Evolutionary conservation across 495 filamentous ascomycete genomes (phyloP).

Genomic region (Aspergillus ostianus): DNA sequence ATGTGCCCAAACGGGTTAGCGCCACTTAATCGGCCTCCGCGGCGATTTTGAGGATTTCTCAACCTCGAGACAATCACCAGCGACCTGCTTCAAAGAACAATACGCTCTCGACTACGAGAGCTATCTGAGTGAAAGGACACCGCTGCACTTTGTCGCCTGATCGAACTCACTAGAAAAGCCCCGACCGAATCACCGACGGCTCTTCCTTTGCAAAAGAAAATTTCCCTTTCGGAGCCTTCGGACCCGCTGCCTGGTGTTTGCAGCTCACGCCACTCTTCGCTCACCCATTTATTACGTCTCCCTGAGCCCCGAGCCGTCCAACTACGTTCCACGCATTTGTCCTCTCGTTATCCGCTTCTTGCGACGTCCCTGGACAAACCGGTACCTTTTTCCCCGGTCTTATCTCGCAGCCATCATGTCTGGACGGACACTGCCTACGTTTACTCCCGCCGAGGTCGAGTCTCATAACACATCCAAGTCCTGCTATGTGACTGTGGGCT

Average conservation of each 20-base stretch:
- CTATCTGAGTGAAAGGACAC: not conserved
- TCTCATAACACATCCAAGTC: conserved; percentile 76
- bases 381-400: not conserved
- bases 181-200: not conserved
- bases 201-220: not conserved
- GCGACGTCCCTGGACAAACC: not conserved
- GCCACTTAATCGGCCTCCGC: not conserved
- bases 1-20: not conserved
- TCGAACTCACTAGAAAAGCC: not conserved
- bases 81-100: not conserved
- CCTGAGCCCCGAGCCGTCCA: conserved; percentile 9
- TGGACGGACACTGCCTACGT: conserved; percentile 68
- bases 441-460: conserved; percentile 74
- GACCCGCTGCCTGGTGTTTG: conserved; percentile 21
- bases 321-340: conserved; percentile 11
- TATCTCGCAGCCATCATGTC: conserved; percentile 35
- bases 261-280: conserved; percentile 27
- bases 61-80: not conserved
- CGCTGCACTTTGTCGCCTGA: not conserved
- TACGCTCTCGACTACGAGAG: not conserved
- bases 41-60: not conserved
- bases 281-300: conserved; percentile 18
- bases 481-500: conserved; percentile 89
- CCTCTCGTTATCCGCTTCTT: conserved; percentile 2
- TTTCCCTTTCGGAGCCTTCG: conserved; percentile 20